Evolutionary conservation across 176 grass and related monocot genomes (phyloP).

Genomic region (Elymus sibiricus): DNA sequence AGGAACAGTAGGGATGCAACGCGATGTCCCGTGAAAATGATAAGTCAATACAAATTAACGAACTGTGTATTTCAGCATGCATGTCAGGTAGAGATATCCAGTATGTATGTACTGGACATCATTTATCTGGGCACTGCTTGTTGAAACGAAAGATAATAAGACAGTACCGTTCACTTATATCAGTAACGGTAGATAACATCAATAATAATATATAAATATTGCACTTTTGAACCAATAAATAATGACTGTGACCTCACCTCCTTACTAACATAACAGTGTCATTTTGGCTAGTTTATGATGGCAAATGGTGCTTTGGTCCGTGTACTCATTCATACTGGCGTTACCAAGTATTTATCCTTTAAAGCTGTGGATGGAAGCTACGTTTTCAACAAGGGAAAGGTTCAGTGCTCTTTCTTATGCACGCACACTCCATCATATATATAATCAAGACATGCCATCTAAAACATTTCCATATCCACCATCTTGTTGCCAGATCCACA

Average conservation of each 20-base stretch:
- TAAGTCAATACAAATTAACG: too few species aligned
- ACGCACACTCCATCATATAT: background rate
- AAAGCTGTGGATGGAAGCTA: constrained; percentile 91
- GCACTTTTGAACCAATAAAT: background rate
- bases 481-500: constrained; percentile 57
- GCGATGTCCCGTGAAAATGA: too few species aligned
- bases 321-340: constrained; percentile 82
- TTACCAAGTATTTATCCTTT: constrained; percentile 82
- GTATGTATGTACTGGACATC: background rate
- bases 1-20: background rate
- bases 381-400: constrained; percentile 96
- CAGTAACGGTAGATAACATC: too few species aligned
- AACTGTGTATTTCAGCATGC: background rate
- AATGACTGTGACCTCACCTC: background rate
- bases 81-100: background rate
- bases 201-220: background rate
- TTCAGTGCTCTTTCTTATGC: background rate
- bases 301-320: constrained; percentile 86
- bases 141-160: background rate
- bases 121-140: background rate
- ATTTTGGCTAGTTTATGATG: constrained; percentile 83
- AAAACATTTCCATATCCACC: background rate
- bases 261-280: background rate
- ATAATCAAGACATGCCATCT: background rate
- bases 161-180: background rate